Evolutionary conservation across 2,329 filamentous ascomycete genomes (phyloP).

Genomic region (Stagonosporopsis vannaccii): DNA sequence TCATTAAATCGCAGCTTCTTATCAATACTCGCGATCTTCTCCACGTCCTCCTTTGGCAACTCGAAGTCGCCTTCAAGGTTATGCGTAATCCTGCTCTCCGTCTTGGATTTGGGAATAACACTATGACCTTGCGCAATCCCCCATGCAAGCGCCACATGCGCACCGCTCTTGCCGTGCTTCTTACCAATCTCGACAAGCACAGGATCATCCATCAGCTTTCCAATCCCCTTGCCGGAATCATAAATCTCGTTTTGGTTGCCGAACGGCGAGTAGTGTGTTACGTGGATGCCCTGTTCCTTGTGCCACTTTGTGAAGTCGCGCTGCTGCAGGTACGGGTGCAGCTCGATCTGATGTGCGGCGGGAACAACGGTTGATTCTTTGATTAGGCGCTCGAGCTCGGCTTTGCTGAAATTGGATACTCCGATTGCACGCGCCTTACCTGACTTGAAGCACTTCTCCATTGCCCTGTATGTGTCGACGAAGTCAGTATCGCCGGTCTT

Average conservation of each 20-base stretch:
- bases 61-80: slow-evolving; percentile 68
- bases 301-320: slow-evolving; percentile 35
- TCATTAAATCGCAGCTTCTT: slow-evolving; percentile 71
- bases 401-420: slow-evolving; percentile 44
- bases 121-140: slow-evolving; percentile 69
- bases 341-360: slow-evolving; percentile 43
- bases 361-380: slow-evolving; percentile 45
- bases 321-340: slow-evolving; percentile 44
- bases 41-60: slow-evolving; percentile 73
- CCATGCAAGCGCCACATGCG: slow-evolving; percentile 89
- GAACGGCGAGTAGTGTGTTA: slow-evolving; percentile 46
- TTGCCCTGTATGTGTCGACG: slow-evolving; percentile 48
- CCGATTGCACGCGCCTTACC: slow-evolving; percentile 43
- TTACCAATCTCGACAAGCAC: slow-evolving; percentile 73
- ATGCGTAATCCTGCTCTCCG: slow-evolving; percentile 37
- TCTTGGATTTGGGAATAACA: slow-evolving; percentile 47
- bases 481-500: slow-evolving; percentile 36
- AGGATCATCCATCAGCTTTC: slow-evolving; percentile 55
- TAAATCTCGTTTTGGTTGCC: slow-evolving; percentile 47
- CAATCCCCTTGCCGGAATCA: slow-evolving; percentile 37
- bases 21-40: slow-evolving; percentile 65
- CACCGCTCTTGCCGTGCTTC: slow-evolving; percentile 71
- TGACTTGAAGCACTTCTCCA: slow-evolving; percentile 49
- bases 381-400: slow-evolving; percentile 61
- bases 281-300: slow-evolving; percentile 40